Evolutionary conservation across 495 filamentous ascomycete genomes (phyloP).

Genomic region (Penicillium coprophilum): DNA sequence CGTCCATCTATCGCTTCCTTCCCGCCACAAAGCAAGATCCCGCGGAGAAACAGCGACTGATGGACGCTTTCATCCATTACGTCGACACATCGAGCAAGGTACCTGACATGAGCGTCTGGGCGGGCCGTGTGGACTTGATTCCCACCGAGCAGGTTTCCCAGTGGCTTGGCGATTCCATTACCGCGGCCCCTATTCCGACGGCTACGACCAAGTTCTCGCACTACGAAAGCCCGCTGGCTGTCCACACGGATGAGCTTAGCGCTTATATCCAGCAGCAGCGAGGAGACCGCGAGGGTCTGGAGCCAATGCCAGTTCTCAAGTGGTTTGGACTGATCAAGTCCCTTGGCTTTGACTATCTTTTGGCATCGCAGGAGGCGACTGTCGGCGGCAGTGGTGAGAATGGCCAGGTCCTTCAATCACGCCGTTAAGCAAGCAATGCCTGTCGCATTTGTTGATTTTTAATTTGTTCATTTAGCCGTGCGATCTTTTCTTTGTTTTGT

Average conservation of each 20-base stretch:
- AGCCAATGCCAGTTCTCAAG: not conserved
- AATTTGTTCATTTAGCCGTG: too few relatives aligned
- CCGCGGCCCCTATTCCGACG: not conserved
- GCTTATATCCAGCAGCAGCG: not conserved
- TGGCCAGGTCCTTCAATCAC: too few relatives aligned
- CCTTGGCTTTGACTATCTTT: conserved; percentile 1
- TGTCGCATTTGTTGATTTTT: too few relatives aligned
- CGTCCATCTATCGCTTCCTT: conserved; percentile 21
- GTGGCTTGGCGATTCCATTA: not conserved
- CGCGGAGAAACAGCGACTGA: not conserved
- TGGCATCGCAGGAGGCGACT: conserved; percentile 1
- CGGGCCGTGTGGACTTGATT: conserved; percentile 1
- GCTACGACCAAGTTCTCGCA: conserved; percentile 1
- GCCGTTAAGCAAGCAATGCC: too few relatives aligned
- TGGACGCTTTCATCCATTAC: conserved; percentile 4
- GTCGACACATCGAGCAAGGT: not conserved
- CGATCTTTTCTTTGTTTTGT: too few relatives aligned
- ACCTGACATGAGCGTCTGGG: conserved; percentile 2
- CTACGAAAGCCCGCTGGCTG: conserved; percentile 1
- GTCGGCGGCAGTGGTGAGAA: not conserved
- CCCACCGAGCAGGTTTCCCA: not conserved
- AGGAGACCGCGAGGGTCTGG: not conserved
- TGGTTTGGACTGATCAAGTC: not conserved
- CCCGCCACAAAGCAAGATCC: not conserved
- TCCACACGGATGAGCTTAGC: not conserved